Conservation (phyloP, 2,329 filamentous ascomycete species). For the Furcasterigmium furcatum region DNA sequence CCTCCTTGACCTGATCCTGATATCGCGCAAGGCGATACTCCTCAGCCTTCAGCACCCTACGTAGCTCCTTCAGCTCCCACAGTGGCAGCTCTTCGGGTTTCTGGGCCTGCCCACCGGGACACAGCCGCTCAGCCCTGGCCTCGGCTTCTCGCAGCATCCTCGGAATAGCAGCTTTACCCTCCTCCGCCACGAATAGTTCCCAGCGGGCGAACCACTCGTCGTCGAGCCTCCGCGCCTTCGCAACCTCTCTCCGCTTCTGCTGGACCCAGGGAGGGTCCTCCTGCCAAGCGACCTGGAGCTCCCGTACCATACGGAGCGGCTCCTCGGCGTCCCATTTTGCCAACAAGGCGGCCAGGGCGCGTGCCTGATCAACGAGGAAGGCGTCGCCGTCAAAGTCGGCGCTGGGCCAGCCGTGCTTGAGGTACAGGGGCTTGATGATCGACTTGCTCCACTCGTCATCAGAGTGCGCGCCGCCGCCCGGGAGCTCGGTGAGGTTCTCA, state of each 20-base stretch:
- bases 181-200: slow-evolving; percentile 3
- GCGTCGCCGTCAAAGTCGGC: slow-evolving; percentile 15
- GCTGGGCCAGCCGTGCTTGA: slow-evolving; percentile 17
- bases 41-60: no score
- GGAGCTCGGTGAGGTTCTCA: slow-evolving; percentile 11
- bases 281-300: neutral
- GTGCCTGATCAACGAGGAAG: slow-evolving; percentile 11
- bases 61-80: slow-evolving; percentile 2
- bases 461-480: slow-evolving; percentile 6
- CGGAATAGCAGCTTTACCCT: neutral
- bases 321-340: neutral
- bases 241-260: neutral
- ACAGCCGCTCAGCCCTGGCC: neutral
- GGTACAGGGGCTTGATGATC: slow-evolving; percentile 9
- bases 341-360: neutral
- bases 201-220: slow-evolving; percentile 9
- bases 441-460: slow-evolving; percentile 4
- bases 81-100: neutral
- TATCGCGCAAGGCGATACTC: no score
- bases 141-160: neutral
- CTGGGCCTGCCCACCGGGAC: slow-evolving; percentile 1
- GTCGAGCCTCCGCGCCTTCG: neutral
- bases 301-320: neutral
- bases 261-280: neutral
- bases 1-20: no score